Evolutionary conservation across 2,329 filamentous ascomycete species (phyloP).

Genomic region (Trichoderma atrobrunneum): DNA sequence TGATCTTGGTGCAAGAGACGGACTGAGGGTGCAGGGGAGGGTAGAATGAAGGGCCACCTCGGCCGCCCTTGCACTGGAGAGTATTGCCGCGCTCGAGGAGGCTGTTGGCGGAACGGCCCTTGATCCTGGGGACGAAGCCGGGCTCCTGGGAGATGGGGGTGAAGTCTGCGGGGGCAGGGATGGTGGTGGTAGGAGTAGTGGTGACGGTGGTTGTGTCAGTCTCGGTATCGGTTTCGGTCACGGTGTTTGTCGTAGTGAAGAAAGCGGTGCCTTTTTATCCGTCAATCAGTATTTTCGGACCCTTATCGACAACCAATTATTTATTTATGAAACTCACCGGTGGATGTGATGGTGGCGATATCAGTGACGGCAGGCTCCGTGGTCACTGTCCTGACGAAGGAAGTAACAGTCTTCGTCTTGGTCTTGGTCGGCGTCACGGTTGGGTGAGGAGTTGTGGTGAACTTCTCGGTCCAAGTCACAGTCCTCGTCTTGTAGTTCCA

Average conservation of each 20-base stretch:
- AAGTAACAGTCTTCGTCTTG: neutral
- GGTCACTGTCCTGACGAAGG: neutral
- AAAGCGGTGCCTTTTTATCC: neutral
- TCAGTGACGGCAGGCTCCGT: neutral
- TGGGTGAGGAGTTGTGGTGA: constrained; percentile 7
- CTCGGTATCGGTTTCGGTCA: neutral
- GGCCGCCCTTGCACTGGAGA: neutral
- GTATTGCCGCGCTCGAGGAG: neutral
- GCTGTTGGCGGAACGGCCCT: constrained; percentile 10
- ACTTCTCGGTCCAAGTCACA: neutral
- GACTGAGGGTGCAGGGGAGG: constrained; percentile 13
- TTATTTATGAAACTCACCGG: neutral
- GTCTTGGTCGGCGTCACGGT: constrained; percentile 9
- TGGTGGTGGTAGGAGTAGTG: constrained; percentile 11
- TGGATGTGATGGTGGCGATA: neutral
- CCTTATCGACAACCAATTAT: neutral
- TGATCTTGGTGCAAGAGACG: constrained; percentile 3
- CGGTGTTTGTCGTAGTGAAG: constrained; percentile 3
- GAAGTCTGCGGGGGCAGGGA: constrained; percentile 10
- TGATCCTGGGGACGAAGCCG: constrained; percentile 6
- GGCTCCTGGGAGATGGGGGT: constrained; percentile 4
- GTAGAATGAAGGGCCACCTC: neutral
- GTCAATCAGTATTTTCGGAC: neutral
- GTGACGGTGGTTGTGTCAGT: neutral
- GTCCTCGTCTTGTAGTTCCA: constrained; percentile 7